Evolutionary conservation across 371 early-diverging fungal species (phyloP).

Genomic region (Mucor piriformis): DNA sequence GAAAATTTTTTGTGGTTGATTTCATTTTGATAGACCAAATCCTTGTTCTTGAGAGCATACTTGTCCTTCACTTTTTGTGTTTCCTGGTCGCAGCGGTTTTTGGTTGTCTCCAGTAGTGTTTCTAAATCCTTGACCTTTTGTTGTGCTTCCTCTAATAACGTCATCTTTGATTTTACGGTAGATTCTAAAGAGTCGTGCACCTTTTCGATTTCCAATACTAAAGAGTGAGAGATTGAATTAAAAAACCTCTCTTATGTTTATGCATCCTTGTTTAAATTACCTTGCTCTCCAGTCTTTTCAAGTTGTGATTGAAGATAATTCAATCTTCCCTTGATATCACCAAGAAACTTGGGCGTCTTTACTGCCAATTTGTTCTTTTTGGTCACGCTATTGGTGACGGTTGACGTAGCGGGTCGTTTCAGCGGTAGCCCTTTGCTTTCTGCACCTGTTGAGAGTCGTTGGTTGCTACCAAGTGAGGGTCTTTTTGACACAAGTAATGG

Average conservation of each 20-base stretch:
- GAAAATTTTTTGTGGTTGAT: neutral
- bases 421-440: no score
- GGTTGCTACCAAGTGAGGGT: no score
- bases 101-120: constrained; percentile 34
- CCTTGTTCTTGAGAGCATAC: constrained; percentile 8
- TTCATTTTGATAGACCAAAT: constrained; percentile 2
- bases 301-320: constrained; percentile 42
- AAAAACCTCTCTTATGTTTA: neutral
- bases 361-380: no score
- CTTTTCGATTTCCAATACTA: constrained; percentile 55
- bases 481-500: no score
- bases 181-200: constrained; percentile 55
- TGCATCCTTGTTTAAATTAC: constrained; percentile 6
- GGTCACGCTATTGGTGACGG: no score
- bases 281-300: constrained; percentile 29
- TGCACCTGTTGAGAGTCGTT: no score
- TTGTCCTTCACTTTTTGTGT: neutral
- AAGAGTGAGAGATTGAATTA: neutral
- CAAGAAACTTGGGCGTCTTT: constrained; percentile 36
- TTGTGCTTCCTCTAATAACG: constrained; percentile 54
- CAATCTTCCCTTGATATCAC: constrained; percentile 67
- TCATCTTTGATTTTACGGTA: constrained; percentile 59
- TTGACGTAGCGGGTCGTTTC: no score
- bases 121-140: constrained; percentile 55
- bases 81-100: constrained; percentile 6